Base-by-base conservation (phyloP, 768 basidiomycete species). In the Kwoniella sp. region DNA sequence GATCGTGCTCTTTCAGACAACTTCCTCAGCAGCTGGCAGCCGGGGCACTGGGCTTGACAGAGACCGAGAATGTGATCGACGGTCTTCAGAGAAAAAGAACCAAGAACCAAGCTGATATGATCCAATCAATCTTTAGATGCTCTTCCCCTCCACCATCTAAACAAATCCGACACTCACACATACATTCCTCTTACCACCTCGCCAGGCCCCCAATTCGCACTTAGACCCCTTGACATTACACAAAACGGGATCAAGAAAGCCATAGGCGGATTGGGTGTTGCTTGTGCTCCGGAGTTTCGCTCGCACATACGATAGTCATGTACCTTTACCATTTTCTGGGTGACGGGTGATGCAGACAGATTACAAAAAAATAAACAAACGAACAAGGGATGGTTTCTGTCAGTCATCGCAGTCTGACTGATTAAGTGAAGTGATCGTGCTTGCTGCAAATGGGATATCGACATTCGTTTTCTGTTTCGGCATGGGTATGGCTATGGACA, bases 131-230 rank as follows among this genome's bases (percentile, higher is more conserved):
- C n/a, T n/a, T n/a, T 64, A 80, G 79, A 81, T 81, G 79, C 79
- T 81, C 66, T 81, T 75, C 79, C 79, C 79, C 37, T 81, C 79
- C 57, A 79, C 61, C 78, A 81, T 81, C 73, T 81, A 81, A 75
- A 56, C 71, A 11, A n/a, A n/a, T n/a, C 30, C 50, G 31, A 50
- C 13, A 30, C 12, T 34, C 47, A n/a, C 51, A 41, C 51, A 22
- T 29, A 28, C 29, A 29, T 5, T 58, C 55, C 25, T 22, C 41
- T 3, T 28, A n/a, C n/a, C n/a, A n/a, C n/a, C n/a, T n/a, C n/a
- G n/a, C n/a, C n/a, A n/a, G n/a, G n/a, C n/a, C n/a, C n/a, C n/a
- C n/a, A n/a, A n/a, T n/a, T n/a, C n/a, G n/a, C n/a, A n/a, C n/a
- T n/a, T n/a, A n/a, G n/a, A n/a, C n/a, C n/a, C n/a, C n/a, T n/a